Evolutionary conservation across 2,329 filamentous ascomycete genomes (phyloP), one percentile per base, ranked within the genome.

Genomic region (Mollisia scopiformis): DNA sequence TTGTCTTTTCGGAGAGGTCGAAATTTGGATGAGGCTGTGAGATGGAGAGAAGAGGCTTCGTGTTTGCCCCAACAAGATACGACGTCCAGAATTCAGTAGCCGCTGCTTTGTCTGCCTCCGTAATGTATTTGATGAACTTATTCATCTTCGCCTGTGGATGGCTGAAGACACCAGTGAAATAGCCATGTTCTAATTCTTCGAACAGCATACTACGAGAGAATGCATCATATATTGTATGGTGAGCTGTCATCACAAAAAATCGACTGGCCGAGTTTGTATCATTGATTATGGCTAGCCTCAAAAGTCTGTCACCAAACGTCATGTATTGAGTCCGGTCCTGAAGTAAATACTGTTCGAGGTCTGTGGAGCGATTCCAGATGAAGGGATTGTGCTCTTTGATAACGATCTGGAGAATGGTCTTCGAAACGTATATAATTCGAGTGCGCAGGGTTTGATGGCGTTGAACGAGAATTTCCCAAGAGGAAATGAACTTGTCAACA

Each of bases 161-260:
- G 10, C 27, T 11, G 2, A 54, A 43, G 16, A 27, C 21, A 2
- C 51, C 43, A 31, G 31, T 10, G 27, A 46, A 43, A n/a, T 63
- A 63, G 10, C 31, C 39, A n/a, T 39, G 21, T 25, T 55, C 57
- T 23, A 54, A 28, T 13, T 59, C 57, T 54, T 57, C 55, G 14
- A 54, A 51, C 1, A 63, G 19, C 47, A 63, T 31, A 28, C 72
- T 71, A 46, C 76, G 67, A 37, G 75, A 78, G 75, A 74, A 79
- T 8, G 80, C 85, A 72, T 88, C 86, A 67, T 87, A 88, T 1
- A 87, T 65, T 1, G 82, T 79, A 72, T 88, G 86, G 64, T 87
- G 85, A 7, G 88, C 55, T 1, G 59, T 62, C 25, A 53, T 59
- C 19, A 62, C 37, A 21, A 61, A 64, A 39, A 33, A 63, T 43